Conservation (phyloP, 2,329 filamentous ascomycete species). For the Xylariaceae sp. region DNA sequence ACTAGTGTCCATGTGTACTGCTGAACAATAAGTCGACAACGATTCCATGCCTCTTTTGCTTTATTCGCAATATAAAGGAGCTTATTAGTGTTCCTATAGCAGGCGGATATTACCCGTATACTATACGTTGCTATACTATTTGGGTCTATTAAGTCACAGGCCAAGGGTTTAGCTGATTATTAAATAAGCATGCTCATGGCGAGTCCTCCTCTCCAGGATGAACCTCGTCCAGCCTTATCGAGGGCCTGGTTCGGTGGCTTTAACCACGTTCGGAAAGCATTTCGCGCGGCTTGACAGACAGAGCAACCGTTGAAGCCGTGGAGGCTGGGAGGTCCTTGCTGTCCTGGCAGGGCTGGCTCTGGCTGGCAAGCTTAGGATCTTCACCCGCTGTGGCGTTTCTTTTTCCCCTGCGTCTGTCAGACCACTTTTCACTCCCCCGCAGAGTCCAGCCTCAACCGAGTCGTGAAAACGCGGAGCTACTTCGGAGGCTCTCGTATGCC, state of each 20-base stretch:
- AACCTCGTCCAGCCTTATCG: slow-evolving; percentile 8
- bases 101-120: no score
- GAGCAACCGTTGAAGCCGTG: slow-evolving; percentile 20
- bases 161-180: no score
- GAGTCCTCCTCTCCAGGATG: neutral
- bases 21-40: no score
- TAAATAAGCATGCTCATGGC: no score
- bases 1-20: no score
- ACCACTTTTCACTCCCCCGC: slow-evolving; percentile 22
- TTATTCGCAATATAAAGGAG: no score
- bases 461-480: slow-evolving; percentile 25
- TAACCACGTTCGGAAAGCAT: slow-evolving; percentile 28
- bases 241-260: neutral
- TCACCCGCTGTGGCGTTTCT: slow-evolving; percentile 29
- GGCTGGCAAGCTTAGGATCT: slow-evolving; percentile 18
- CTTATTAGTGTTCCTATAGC: no score
- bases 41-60: no score
- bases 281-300: slow-evolving; percentile 26
- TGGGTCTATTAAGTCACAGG: no score
- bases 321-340: slow-evolving; percentile 16
- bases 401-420: slow-evolving; percentile 25
- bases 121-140: no score
- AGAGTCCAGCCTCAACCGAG: slow-evolving; percentile 24
- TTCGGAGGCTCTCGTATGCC: slow-evolving; percentile 23
- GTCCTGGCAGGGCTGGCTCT: slow-evolving; percentile 23